These are phyloP conservation scores for Bolboschoenus planiculmis DNA, from an alignment of 176 grass and related monocot species.

Conservation along the genomic window DNA sequence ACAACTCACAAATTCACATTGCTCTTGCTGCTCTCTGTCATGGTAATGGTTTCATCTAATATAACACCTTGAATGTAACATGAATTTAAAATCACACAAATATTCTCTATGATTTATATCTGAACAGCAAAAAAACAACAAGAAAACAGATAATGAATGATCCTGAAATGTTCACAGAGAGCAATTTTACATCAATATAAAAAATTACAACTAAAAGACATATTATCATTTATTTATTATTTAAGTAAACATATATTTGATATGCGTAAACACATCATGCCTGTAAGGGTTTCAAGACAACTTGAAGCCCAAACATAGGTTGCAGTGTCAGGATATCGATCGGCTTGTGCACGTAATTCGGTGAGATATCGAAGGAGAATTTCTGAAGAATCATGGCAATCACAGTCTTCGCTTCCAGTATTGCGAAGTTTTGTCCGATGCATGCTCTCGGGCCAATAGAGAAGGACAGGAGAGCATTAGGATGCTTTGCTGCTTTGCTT, in stretches of 20 bases:
- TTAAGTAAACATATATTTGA: background rate
- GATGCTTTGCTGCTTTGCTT: slow-evolving; percentile 29
- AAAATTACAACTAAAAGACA: too few species aligned
- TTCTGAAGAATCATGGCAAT: slow-evolving; percentile 40
- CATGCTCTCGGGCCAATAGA: slow-evolving; percentile 36
- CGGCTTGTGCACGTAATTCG: slow-evolving; percentile 40
- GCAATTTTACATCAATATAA: too few species aligned
- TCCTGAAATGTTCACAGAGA: too few species aligned
- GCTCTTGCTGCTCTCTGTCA: too few species aligned
- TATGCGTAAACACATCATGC: background rate
- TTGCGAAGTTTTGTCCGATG: slow-evolving; percentile 53
- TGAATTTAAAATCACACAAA: too few species aligned
- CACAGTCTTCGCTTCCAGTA: slow-evolving; percentile 41
- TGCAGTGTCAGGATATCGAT: slow-evolving; percentile 23
- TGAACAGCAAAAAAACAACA: too few species aligned
- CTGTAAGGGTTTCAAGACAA: slow-evolving; percentile 18
- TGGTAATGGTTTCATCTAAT: too few species aligned
- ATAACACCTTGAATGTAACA: too few species aligned
- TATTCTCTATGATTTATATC: too few species aligned
- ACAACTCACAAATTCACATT: too few species aligned
- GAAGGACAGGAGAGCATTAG: slow-evolving; percentile 40
- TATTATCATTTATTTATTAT: too few species aligned
- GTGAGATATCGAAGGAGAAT: slow-evolving; percentile 40
- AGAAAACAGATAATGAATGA: too few species aligned
- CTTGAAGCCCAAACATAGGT: slow-evolving; percentile 31